These are phyloP conservation scores for Cyclospora cayetanensis DNA, from an alignment of 169 alveolate genomes.

Conservation along the genomic window DNA sequence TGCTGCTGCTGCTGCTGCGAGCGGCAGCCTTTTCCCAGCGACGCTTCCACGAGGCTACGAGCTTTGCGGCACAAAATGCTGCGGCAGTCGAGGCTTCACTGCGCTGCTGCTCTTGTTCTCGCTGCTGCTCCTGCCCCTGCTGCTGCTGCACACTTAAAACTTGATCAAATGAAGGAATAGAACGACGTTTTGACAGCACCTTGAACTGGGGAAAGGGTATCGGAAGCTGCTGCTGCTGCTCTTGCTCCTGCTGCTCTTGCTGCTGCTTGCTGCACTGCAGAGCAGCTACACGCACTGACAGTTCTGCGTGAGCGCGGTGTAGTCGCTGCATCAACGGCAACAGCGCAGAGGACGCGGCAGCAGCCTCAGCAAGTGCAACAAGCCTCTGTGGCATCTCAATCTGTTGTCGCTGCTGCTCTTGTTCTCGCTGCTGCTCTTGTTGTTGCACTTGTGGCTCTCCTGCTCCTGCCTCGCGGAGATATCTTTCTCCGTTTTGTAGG, in stretches of 20 bases:
- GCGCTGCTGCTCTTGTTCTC: neutral
- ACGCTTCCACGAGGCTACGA: neutral
- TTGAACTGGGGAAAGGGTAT: too few species aligned
- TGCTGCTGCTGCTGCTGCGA: conserved; percentile 19
- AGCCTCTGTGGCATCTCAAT: neutral
- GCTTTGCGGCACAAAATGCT: neutral
- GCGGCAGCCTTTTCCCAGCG: neutral
- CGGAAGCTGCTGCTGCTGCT: neutral
- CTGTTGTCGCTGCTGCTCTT: neutral
- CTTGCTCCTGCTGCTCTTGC: neutral
- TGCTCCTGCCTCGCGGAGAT: too few species aligned
- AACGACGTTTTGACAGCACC: too few species aligned
- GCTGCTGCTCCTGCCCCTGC: neutral
- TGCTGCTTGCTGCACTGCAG: conserved; percentile 17
- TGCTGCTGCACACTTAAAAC: too few species aligned
- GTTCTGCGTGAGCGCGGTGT: neutral
- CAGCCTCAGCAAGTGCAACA: conserved; percentile 2
- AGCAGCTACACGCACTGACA: neutral
- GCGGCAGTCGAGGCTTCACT: neutral
- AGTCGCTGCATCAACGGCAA: neutral
- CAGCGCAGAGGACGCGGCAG: neutral
- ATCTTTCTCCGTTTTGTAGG: too few species aligned
- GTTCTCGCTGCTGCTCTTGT: neutral
- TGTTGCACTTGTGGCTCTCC: neutral
- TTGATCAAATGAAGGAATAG: too few species aligned